Base-by-base conservation (phyloP, 2,329 filamentous ascomycete species). In the Thermoascus crustaceus region DNA sequence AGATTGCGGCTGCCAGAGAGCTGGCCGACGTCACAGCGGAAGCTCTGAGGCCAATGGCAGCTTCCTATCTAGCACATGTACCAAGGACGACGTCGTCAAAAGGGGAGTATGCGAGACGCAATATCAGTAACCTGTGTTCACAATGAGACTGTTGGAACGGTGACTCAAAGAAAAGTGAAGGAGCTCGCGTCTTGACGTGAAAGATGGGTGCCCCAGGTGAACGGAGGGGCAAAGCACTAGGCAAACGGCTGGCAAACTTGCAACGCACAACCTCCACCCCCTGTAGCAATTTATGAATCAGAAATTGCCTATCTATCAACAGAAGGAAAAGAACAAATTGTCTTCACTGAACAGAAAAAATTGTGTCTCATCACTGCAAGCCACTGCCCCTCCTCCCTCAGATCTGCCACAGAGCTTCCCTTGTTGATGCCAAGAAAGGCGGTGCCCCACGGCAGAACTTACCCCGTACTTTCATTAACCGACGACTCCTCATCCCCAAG, bases 381-480 rank as follows among this genome's bases (percentile, higher is more conserved):
- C 14, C n/a, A 29, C 13, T 16, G 7, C 20, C 16, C 20, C 19
- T 18, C 18, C 20, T 16, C 10, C 13, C 30, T 20, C 13, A 32
- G 17, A 32, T 11, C 6, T 21, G 10, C 20, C 30, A 18, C 30
- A 18, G 30, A 32, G 30, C 18, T 22, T 20, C 30, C 17, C 10
- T 24, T 5, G 30, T 32, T 20, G 30, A 24, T 16, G 14, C 9
- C 22, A 23, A 29, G 26, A 9, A n/a, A 32, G 35, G 27, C 29
- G 23, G 22, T 34, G 22, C 2, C 32, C 8, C n/a, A 10, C 21
- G 32, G 32, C 32, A 34, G 8, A 34, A 34, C 10, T 14, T 4
- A 11, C 34, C 16, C 16, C 26, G 11, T 30, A 29, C 20, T 18
- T 13, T 6, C 34, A 17, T 7, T 54, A 51, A 54, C 55, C 25